Base-by-base conservation (phyloP, 2,329 filamentous ascomycete species). In the Xylariaceae sp. region DNA sequence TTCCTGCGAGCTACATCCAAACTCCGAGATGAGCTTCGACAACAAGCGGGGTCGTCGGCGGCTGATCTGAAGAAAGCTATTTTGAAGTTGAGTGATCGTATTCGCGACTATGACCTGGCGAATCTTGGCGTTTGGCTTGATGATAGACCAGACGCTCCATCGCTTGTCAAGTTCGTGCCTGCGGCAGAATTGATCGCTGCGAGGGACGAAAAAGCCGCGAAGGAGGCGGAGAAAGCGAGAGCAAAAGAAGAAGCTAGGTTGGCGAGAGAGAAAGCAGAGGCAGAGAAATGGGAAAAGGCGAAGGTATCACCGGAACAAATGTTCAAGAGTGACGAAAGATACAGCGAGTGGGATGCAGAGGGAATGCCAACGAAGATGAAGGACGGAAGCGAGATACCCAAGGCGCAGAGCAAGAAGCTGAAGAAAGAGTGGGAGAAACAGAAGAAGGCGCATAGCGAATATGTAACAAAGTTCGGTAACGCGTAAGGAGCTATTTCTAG, bases 361-460 rank as follows among this genome's bases (percentile, higher is more conserved):
- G 92, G 92, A 0, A 56, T 96, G 57, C 92, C 93, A 2, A 88
- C 81, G 0, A 89, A 85, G 71, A 83, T 91, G 67, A 84, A 83
- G 56, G 84, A 89, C 31, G 91, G 90, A 0, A 85, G 83, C 55
- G 90, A 95, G 60, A 78, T 97, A 36, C 81, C 89, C 5, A 96
- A 96, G 77, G 88, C 81, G 54, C 82, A 84, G 65, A 66, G 74
- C 46, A 97, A 97, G 79, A 92, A 90, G 75, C 70, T 96, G 61
- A 86, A 79, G 73, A 97, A 97, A 77, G 86, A 90, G 50, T 96
- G 89, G 89, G 88, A 95, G 62, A 85, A 79, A 67, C 93, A 97
- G 75, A 94, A 91, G 78, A 95, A 93, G 79, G 69, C 82, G 53
- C 86, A 92, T 68, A 87, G 92, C 57, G 83, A 86, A 56, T 88